A percentile compares a stretch with the other conserved stretches of the same genome.
Conservation (phyloP, 2,329 filamentous ascomycete species). For the Tolypocladium tundrense region DNA sequence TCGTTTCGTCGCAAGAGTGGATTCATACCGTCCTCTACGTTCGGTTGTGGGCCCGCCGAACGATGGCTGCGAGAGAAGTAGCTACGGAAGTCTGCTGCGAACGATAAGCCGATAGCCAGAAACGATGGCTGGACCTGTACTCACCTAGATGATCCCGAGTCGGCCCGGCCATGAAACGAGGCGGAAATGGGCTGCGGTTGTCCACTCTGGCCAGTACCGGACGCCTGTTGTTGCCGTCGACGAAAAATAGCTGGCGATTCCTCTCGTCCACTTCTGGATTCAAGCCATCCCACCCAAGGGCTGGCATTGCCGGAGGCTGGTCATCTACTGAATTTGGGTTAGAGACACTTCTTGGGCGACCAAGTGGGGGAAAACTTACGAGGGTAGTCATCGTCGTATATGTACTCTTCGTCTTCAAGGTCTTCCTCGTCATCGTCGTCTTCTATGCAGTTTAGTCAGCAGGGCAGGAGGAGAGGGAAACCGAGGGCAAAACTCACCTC, state of each 20-base stretch:
- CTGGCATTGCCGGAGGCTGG: conserved; percentile 28
- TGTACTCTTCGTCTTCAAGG: conserved; percentile 56
- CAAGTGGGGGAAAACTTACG: conserved; percentile 29
- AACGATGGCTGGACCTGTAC: conserved; percentile 3
- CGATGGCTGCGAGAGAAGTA: conserved; percentile 43
- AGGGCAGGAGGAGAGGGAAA: neutral
- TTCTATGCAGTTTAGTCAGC: conserved; percentile 15
- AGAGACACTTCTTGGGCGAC: neutral
- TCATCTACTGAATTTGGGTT: conserved; percentile 1
- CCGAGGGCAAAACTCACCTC: conserved; percentile 24
- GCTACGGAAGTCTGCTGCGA: conserved; percentile 33
- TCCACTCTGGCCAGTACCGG: conserved; percentile 22
- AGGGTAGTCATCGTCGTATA: conserved; percentile 49
- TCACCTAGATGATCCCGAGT: conserved; percentile 43
- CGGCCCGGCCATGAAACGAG: conserved; percentile 39
- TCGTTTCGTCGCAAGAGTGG: conserved; percentile 65
- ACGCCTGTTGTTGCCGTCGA: conserved; percentile 38
- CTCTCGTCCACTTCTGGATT: conserved; percentile 38
- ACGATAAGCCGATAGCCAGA: neutral
- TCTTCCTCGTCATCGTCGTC: conserved; percentile 59
- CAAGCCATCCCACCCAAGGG: conserved; percentile 48
- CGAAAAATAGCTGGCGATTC: conserved; percentile 35
- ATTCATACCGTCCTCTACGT: conserved; percentile 73
- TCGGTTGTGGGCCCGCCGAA: conserved; percentile 40
- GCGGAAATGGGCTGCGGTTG: conserved; percentile 51